A percentile compares a stretch with the other conserved stretches of the same genome.
These are phyloP conservation scores for Penicillium egyptiacum DNA, from an alignment of 495 filamentous ascomycete genomes.

Conservation along the genomic window DNA sequence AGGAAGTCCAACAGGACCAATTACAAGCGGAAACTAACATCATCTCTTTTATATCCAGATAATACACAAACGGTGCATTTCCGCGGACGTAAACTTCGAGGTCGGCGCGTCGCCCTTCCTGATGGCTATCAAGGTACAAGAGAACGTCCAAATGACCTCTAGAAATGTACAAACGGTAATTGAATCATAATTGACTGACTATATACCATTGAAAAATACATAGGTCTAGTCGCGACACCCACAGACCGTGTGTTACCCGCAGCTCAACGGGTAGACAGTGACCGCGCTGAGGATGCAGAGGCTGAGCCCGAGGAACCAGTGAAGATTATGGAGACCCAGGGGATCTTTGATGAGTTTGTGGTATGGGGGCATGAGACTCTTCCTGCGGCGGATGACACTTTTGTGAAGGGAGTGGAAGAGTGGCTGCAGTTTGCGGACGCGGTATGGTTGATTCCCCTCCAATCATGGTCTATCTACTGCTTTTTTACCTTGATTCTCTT, in stretches of 20 bases:
- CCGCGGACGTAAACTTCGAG: slow-evolving; percentile 78
- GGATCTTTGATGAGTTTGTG: slow-evolving; percentile 71
- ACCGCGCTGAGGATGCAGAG: slow-evolving; percentile 43
- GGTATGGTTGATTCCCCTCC: slow-evolving; percentile 35
- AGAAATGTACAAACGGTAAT: neutral
- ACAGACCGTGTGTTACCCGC: slow-evolving; percentile 36
- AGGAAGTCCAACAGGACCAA: neutral
- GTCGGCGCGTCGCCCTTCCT: slow-evolving; percentile 66
- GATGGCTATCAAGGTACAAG: slow-evolving; percentile 68
- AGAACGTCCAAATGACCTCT: neutral
- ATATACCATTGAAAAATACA: neutral
- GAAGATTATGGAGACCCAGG: slow-evolving; percentile 61
- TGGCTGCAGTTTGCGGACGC: slow-evolving; percentile 77
- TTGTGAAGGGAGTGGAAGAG: slow-evolving; percentile 71
- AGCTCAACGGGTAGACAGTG: slow-evolving; percentile 34
- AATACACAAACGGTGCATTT: slow-evolving; percentile 66
- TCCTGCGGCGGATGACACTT: slow-evolving; percentile 67
- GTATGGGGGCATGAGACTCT: slow-evolving; percentile 82
- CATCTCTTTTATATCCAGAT: slow-evolving; percentile 23
- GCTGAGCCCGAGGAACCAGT: slow-evolving; percentile 47
- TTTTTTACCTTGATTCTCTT: slow-evolving; percentile 1
- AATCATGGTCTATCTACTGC: neutral
- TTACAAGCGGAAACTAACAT: slow-evolving; percentile 15
- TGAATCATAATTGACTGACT: neutral
- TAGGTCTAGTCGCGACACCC: slow-evolving; percentile 43